A percentile compares a stretch with the other conserved stretches of the same genome.
Conservation (phyloP, 371 early-diverging fungal genomes). For the Mucor saturninus region DNA sequence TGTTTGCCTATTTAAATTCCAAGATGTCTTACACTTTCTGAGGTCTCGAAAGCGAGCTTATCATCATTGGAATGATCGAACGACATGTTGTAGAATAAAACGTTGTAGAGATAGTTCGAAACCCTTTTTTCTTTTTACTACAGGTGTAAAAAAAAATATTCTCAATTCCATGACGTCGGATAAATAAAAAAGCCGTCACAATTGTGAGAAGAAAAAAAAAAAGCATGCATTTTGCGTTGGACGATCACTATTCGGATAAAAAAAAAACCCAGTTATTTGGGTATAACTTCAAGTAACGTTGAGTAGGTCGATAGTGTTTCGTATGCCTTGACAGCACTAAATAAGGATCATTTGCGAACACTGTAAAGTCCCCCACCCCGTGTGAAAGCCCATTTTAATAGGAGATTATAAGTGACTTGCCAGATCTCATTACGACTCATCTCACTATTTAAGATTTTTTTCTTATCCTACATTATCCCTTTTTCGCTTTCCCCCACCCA, state of each 20-base stretch:
- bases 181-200: too few relatives aligned
- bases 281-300: too few relatives aligned
- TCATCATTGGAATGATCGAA: conserved; percentile 62
- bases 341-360: not conserved
- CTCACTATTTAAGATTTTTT: conserved; percentile 10
- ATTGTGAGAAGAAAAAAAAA: too few relatives aligned
- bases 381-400: not conserved
- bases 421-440: conserved; percentile 18
- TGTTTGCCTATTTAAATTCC: not conserved
- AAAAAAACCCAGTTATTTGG: too few relatives aligned
- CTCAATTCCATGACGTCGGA: too few relatives aligned
- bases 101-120: not conserved
- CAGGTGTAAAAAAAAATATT: not conserved
- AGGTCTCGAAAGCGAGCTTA: conserved; percentile 68
- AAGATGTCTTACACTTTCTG: conserved; percentile 59
- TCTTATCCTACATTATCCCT: not conserved
- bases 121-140: not conserved
- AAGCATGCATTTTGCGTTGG: too few relatives aligned
- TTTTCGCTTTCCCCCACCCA: not conserved
- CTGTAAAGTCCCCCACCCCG: not conserved
- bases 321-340: too few relatives aligned
- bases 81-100: conserved; percentile 29
- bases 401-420: conserved; percentile 7
- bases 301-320: too few relatives aligned
- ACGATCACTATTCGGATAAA: too few relatives aligned